A percentile compares a stretch with the other conserved stretches of the same genome.
phyloP scores from a whole-genome alignment of 129 eudicot species.

The Kitagawia praeruptora region DNA sequence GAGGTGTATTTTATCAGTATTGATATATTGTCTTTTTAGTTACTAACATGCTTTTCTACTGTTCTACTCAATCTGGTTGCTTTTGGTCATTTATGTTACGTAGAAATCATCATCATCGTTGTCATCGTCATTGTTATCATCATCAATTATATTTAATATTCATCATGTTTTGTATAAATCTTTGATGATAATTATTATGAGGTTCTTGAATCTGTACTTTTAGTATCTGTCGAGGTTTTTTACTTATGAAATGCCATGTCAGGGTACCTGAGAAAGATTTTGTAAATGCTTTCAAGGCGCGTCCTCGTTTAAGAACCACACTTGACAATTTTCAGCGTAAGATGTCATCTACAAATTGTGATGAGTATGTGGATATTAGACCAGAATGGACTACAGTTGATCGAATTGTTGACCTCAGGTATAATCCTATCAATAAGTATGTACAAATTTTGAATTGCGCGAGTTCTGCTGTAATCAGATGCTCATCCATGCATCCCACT shows the following conservation, averaged over 20 bases:
- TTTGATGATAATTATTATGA: neutral
- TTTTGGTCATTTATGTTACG: neutral
- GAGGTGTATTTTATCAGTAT: neutral
- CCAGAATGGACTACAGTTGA: constrained; percentile 97
- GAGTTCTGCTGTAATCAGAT: no score
- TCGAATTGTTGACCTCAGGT: constrained; percentile 93
- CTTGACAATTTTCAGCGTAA: constrained; percentile 74
- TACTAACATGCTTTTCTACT: neutral
- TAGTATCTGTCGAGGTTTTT: neutral
- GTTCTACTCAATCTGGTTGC: neutral
- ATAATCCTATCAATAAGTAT: neutral
- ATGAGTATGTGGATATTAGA: constrained; percentile 74
- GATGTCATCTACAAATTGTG: constrained; percentile 43
- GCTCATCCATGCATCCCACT: no score
- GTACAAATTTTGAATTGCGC: no score
- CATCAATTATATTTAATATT: neutral
- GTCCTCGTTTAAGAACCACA: constrained; percentile 83
- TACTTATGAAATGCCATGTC: neutral
- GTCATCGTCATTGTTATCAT: neutral
- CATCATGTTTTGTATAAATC: neutral
- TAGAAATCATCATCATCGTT: no score
- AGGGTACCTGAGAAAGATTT: constrained; percentile 42
- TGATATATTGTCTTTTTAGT: neutral
- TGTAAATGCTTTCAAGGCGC: constrained; percentile 68
- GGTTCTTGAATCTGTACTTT: neutral